Conservation (phyloP, 2,329 filamentous ascomycete species). For the Sclerotinia sclerotiorum region DNA sequence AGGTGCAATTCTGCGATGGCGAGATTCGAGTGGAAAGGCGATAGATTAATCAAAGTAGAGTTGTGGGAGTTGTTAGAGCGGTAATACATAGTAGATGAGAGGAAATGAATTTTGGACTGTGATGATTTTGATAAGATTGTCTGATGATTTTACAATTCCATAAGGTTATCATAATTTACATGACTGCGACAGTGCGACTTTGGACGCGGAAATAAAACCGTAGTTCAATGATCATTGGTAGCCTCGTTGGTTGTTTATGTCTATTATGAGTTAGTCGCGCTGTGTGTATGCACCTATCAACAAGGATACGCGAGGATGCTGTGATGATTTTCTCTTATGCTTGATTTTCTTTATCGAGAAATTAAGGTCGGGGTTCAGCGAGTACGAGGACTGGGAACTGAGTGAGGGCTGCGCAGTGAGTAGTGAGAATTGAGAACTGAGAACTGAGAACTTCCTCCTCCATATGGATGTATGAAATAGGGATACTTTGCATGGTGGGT, state of each 20-base stretch:
- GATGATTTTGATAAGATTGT: neutral
- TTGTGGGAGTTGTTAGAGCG: neutral
- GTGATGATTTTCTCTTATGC: slow-evolving; percentile 14
- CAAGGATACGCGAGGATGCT: slow-evolving; percentile 16
- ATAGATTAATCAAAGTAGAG: neutral
- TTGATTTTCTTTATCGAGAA: slow-evolving; percentile 4
- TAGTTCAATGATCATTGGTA: slow-evolving; percentile 1
- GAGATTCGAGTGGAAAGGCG: slow-evolving; percentile 18
- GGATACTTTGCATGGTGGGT: neutral
- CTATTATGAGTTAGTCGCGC: neutral
- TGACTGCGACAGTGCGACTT: too few relatives aligned
- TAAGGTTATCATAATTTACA: neutral
- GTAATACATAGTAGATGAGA: neutral
- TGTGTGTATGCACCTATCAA: neutral
- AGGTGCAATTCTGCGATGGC: slow-evolving; percentile 14
- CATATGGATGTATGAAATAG: neutral
- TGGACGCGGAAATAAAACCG: neutral
- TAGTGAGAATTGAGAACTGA: neutral
- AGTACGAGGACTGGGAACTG: neutral
- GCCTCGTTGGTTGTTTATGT: slow-evolving; percentile 22
- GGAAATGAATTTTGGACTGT: neutral
- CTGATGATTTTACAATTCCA: neutral
- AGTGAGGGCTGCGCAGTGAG: too few relatives aligned
- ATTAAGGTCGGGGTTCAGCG: neutral
- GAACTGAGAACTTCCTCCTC: neutral